Evolutionary conservation across 2,329 filamentous ascomycete genomes (phyloP), one percentile per base, ranked within the genome.

Genomic region (Colletotrichum navitas): DNA sequence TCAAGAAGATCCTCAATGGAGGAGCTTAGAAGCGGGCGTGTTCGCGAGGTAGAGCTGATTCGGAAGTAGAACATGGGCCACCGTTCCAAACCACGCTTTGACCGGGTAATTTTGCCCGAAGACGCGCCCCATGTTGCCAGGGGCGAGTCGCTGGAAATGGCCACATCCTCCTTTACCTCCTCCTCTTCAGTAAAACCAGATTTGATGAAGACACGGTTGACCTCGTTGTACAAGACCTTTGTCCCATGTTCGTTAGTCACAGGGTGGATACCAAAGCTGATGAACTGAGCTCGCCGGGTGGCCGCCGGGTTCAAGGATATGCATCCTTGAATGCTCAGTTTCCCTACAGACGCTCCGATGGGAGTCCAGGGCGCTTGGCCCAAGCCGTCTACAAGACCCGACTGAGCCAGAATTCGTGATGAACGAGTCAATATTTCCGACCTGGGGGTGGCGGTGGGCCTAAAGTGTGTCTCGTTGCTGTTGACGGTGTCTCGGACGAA

Each of bases 41-140:
- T n/a, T 32, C 21, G 26, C 11, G 69, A 64, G 5, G 66, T 49
- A 21, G 65, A 60, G 32, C 85, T 82, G 45, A 97, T 88, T 36
- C 89, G 89, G n/a, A 98, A 82, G 76, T 91, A 92, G 76, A 97
- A 98, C 91, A 95, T 95, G 0, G 95, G 94, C 90, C 94, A 96
- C 62, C 90, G 88, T 76, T 98, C 94, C 12, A 95, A 83, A 0
- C 90, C 86, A 78, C 93, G 95, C 54, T 85, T 86, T 16, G 81
- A 80, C 76, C 85, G 74, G 29, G 88, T 75, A 69, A 90, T 87
- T 73, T 81, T 86, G 41, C 79, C 81, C 1, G 85, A 88, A 1
- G 82, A 83, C 36, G 86, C 83, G 10, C 11, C 16, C 18, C 39
- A 8, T 76, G 79, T 69, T 58, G 78, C 80, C 21, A 85, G 82